Percentiles rank a stretch among this genome's conserved stretches.
phyloP scores from a whole-genome alignment of 106 monocot genomes.

The Alisma plantagoaquatica region DNA sequence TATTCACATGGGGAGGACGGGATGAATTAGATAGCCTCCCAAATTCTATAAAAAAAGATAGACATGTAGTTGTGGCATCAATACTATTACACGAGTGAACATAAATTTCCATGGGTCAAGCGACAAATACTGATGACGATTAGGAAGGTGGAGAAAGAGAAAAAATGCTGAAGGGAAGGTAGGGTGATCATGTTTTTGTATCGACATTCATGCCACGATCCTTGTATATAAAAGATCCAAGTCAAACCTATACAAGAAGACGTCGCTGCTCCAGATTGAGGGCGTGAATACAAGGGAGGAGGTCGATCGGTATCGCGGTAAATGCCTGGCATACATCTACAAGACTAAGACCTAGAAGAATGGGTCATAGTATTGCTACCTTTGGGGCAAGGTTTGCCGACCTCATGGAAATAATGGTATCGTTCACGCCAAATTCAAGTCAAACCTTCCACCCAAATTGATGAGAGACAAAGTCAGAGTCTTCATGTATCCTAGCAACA shows the following conservation, averaged over 20 bases:
- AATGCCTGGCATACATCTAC: background rate
- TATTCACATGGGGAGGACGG: no score
- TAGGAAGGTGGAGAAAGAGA: no score
- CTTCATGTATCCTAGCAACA: background rate
- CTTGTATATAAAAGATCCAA: no score
- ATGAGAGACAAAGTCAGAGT: background rate
- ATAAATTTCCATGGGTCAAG: no score
- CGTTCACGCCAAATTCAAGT: background rate
- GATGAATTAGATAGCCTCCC: no score
- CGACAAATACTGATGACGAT: no score
- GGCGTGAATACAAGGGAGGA: background rate
- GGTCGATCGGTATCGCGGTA: background rate
- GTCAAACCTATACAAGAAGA: background rate
- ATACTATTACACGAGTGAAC: no score
- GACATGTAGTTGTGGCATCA: no score
- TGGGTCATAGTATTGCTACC: background rate
- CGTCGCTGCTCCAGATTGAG: background rate
- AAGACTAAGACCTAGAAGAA: background rate
- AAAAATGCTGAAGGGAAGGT: no score
- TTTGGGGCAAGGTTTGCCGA: background rate
- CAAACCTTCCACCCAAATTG: background rate
- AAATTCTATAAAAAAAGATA: no score
- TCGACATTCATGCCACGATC: no score
- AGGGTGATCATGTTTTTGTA: no score
- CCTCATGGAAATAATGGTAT: background rate